These are phyloP conservation scores for Xylariaceae sp. DNA, from an alignment of 2,329 filamentous ascomycete genomes.

Conservation along the genomic window DNA sequence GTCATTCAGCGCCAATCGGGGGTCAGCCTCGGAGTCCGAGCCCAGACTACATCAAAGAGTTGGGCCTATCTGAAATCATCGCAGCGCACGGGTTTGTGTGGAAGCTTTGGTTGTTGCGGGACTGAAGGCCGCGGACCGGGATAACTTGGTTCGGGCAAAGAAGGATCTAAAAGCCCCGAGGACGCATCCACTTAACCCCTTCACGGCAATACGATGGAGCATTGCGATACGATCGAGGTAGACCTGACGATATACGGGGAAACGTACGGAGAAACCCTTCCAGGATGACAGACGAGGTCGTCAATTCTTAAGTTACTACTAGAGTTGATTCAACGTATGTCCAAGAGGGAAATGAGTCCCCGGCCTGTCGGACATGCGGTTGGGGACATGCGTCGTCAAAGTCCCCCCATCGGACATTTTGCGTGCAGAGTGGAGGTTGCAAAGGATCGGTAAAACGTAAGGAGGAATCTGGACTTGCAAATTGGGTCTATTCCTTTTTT, in stretches of 20 bases:
- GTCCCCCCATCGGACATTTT: constrained; percentile 20
- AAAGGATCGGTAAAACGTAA: neutral
- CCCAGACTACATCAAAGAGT: neutral
- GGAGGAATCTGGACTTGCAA: constrained; percentile 7
- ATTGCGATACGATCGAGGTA: constrained; percentile 5
- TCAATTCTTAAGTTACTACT: too few relatives aligned
- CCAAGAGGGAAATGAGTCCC: neutral
- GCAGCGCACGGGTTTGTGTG: neutral
- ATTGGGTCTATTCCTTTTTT: too few relatives aligned
- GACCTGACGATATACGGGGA: neutral
- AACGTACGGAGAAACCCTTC: too few relatives aligned
- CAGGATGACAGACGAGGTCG: too few relatives aligned
- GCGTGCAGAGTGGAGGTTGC: neutral
- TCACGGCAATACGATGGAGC: neutral
- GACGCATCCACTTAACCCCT: constrained; percentile 6
- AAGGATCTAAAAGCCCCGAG: constrained; percentile 13
- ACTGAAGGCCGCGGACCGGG: too few relatives aligned
- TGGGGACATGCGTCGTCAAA: constrained; percentile 20
- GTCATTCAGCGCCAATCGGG: constrained; percentile 18
- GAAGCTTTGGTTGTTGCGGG: too few relatives aligned
- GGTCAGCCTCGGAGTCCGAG: constrained; percentile 25
- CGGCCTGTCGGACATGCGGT: constrained; percentile 26
- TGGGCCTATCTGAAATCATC: constrained; percentile 1
- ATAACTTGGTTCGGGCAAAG: constrained; percentile 6
- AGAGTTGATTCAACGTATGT: neutral